Evolutionary conservation across 164 flowering plant species (phyloP).

Genomic region (Liquidambar formosana): DNA sequence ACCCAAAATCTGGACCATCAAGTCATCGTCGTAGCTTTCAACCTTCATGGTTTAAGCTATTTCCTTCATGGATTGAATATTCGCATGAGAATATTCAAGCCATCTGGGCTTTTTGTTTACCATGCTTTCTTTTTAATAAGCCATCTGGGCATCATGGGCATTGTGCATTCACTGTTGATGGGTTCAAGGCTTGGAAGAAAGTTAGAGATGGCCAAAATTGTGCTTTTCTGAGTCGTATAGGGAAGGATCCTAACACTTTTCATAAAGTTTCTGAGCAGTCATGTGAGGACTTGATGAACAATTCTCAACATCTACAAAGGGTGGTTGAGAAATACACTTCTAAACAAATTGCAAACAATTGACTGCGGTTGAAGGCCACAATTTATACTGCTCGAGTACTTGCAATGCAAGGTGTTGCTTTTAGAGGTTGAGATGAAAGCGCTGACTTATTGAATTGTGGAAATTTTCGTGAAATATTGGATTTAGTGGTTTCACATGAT

Average conservation of each 20-base stretch:
- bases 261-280: not conserved
- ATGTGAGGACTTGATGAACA: not conserved
- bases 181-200: conserved; percentile 8
- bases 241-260: not conserved
- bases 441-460: no score
- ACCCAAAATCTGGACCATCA: not conserved
- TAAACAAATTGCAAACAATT: no score
- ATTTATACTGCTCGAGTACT: no score
- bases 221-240: conserved; percentile 10
- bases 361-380: no score
- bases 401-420: no score
- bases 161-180: not conserved
- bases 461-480: no score
- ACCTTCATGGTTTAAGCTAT: not conserved
- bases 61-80: conserved; percentile 10
- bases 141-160: not conserved
- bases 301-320: not conserved
- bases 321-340: not conserved
- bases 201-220: not conserved
- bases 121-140: conserved; percentile 5
- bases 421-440: no score
- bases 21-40: not conserved
- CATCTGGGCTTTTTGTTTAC: conserved; percentile 10
- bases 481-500: no score
- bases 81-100: not conserved